Base-by-base conservation (phyloP, 345 rosid species). In the Acer saccharum region DNA sequence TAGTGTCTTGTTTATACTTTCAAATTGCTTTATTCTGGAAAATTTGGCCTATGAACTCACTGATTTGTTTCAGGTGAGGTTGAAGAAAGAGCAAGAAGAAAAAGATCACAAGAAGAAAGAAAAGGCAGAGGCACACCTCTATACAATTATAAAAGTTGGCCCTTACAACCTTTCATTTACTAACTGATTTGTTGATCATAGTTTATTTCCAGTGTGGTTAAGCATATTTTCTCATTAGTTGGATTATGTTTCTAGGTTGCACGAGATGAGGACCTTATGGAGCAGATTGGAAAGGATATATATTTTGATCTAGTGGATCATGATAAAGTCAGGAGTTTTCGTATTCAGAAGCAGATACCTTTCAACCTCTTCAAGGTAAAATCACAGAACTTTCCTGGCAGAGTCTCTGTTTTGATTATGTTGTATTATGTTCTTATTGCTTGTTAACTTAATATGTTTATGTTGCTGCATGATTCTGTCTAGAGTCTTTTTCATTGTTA, bases 221-320 rank as follows among this genome's bases (percentile, higher is more conserved):
- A 65, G 76, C n/a, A 2, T 43, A 54, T n/a, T 71, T 74, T 76
- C 77, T 79, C 74, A 72, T 43, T 21, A 72, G n/a, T 25, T 20
- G 13, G 46, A 35, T 80, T 76, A 50, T 77, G 65, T 66, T 60
- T 62, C 67, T 77, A 96, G 99, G 98, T 96, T 78, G 97, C 99
- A 46, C 88, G 95, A 71, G 97, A 92, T 89, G 91, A 85, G 79
- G 98, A 96, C 84, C 90, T 96, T 63, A 78, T 75, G 44, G 95
- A 87, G 74, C 99, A 96, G 78, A 91, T 96, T 84, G 99, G 99
- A 67, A 90, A 83, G 83, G 98, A 92, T 85, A 87, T 91, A 77
- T 92, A 86, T 84, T 96, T 94, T 88, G 99, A 94, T 81, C 98
- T 96, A 76, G 97, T 96, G 76, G 95, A 92, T 83, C 99, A 92